Evolutionary conservation across 2,329 filamentous ascomycete genomes (phyloP), one percentile per base, ranked within the genome.

Genomic region (Alternaria panax): DNA sequence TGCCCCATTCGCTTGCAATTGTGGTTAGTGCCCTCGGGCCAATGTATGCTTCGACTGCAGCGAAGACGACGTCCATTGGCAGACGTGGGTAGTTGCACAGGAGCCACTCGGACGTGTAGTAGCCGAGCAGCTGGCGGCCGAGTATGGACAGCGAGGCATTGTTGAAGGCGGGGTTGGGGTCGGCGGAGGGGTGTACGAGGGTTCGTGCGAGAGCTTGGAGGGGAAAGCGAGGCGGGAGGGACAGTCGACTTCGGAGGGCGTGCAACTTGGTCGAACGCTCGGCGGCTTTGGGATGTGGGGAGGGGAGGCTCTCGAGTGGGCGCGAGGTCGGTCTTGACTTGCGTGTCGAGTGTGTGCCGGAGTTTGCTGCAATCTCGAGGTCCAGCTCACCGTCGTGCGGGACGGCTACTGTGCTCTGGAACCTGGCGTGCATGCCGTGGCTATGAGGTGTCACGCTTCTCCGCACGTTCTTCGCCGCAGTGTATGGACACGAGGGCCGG

Each of bases 1-100:
- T 88, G 80, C 95, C 95, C 95, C 95, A 99, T 80, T 95, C 91
- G 63, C 85, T 83, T 16, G 91, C 88, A 66, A 98, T 86, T 20
- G 88, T 83, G 51, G 89, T 83, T 46, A 98, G 84, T 1, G 93
- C 88, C 66, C 88, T 87, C 6, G 87, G 85, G 5, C 95, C 95
- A 46, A 89, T 86, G 76, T 92, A 98, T 46, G 92, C 93, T 72
- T 90, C 89, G 82, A 96, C 89, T 30, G 92, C 90, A 53, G 93
- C 88, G 80, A 92, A 96, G 52, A 97, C 82, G 57, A 99, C 90
- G n/a, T 86, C 81, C 85, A 95, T 91, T 54, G 95, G 95, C 54
- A 99, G 85, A 50, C 95, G 92, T 14, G 95, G 95, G 80, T 93
- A 98, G 73, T 89, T 91, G 82, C 90, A 92, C 68, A 97, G 82